phyloP scores from a whole-genome alignment of 805 yeast species.

The Wickerhamia fluorescens region DNA sequence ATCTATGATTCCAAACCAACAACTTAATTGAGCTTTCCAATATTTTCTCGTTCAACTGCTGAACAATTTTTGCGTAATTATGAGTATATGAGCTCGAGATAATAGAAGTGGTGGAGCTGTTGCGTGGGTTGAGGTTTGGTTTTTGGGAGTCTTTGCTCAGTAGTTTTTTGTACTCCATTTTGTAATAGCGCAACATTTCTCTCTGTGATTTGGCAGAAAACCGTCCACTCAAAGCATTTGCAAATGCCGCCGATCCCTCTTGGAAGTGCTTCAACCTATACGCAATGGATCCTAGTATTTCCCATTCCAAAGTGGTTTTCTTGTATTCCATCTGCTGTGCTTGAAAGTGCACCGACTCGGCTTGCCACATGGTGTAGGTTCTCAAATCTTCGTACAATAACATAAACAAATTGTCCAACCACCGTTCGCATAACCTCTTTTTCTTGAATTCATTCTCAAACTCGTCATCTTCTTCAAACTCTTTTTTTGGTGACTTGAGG shows the following conservation, averaged over 20 bases:
- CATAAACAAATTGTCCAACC: constrained; percentile 69
- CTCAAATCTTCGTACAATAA: constrained; percentile 64
- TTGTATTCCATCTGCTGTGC: constrained; percentile 77
- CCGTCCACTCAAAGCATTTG: constrained; percentile 60
- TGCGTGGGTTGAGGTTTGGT: background rate
- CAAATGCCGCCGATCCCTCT: constrained; percentile 84
- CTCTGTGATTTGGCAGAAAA: constrained; percentile 78
- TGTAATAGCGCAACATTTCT: constrained; percentile 62
- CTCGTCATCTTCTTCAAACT: constrained; percentile 5
- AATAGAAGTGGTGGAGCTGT: constrained; percentile 4
- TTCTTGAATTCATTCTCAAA: constrained; percentile 44
- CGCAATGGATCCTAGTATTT: constrained; percentile 80
- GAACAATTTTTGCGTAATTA: constrained; percentile 33
- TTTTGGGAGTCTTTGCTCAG: constrained; percentile 21
- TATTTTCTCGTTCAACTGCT: constrained; percentile 46
- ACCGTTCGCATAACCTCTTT: constrained; percentile 64
- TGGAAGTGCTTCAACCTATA: constrained; percentile 75
- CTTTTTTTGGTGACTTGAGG: constrained; percentile 26
- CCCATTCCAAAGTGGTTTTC: constrained; percentile 86
- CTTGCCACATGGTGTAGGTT: constrained; percentile 88
- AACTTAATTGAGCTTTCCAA: constrained; percentile 68
- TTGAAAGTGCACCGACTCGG: constrained; percentile 81
- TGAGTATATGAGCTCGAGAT: constrained; percentile 11
- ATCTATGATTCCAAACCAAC: constrained; percentile 96
- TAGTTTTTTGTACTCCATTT: constrained; percentile 38